phyloP scores from a whole-genome alignment of 73 alveolate genomes.

The Blepharisma japonicum region DNA sequence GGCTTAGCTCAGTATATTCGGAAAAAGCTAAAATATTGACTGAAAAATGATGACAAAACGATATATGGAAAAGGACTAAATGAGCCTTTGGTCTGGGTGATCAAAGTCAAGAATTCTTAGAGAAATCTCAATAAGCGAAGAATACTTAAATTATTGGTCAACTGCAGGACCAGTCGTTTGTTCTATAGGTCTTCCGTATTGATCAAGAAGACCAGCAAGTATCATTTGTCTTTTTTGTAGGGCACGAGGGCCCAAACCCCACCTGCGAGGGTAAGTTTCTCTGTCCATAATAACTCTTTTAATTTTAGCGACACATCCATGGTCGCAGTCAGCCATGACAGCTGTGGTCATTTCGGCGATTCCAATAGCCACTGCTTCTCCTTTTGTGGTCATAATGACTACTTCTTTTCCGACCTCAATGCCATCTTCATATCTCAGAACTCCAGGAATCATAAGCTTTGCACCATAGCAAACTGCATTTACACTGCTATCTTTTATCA shows the following conservation, averaged over 20 bases:
- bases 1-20: too few species aligned
- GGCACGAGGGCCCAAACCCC: constrained; percentile 99
- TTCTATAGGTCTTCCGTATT: constrained; percentile 80
- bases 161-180: too few species aligned
- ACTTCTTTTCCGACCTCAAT: constrained; percentile 96
- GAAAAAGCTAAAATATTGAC: too few species aligned
- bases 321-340: constrained; percentile 98
- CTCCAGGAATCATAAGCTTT: constrained; percentile 99
- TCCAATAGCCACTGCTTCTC: constrained; percentile 98
- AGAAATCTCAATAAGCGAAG: too few species aligned
- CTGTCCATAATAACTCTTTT: constrained; percentile 99
- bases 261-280: constrained; percentile 96
- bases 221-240: constrained; percentile 91
- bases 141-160: too few species aligned
- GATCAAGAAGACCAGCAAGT: constrained; percentile 95
- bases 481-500: constrained; percentile 94
- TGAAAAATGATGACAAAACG: too few species aligned
- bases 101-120: too few species aligned
- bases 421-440: constrained; percentile 93
- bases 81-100: too few species aligned
- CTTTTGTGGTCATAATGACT: constrained; percentile 98
- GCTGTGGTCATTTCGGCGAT: constrained; percentile 99
- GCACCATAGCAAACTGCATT: constrained; percentile 99
- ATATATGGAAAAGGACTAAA: too few species aligned
- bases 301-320: constrained; percentile 95